phyloP scores from a whole-genome alignment of 768 basidiomycete species.

The Pilatotrama ljubarskyi region DNA sequence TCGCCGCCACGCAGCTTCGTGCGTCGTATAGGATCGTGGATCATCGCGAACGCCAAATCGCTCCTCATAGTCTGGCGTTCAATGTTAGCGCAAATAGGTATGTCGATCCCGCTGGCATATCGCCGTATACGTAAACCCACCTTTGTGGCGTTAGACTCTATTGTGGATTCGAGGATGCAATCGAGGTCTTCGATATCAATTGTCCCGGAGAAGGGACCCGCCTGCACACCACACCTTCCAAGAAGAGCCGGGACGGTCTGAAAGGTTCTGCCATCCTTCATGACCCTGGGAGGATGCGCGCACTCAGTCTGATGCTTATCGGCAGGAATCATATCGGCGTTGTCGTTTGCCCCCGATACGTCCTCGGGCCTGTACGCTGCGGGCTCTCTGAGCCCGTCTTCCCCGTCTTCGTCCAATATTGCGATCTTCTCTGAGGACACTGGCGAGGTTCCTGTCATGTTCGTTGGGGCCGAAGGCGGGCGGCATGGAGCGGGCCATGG shows the following conservation, averaged over 20 bases:
- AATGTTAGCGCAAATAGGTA: slow-evolving; percentile 68
- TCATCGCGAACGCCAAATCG: slow-evolving; percentile 88
- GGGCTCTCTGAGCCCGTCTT: slow-evolving; percentile 62
- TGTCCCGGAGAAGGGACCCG: slow-evolving; percentile 74
- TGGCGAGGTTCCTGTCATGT: slow-evolving; percentile 54
- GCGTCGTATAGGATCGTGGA: slow-evolving; percentile 93
- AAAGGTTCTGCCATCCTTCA: slow-evolving; percentile 58
- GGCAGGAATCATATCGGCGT: slow-evolving; percentile 80
- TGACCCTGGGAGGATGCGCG: not conserved
- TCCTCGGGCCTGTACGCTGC: slow-evolving; percentile 72
- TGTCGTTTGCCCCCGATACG: slow-evolving; percentile 70
- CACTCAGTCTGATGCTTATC: slow-evolving; percentile 12
- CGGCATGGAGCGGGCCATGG: slow-evolving; percentile 32
- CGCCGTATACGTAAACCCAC: slow-evolving; percentile 4
- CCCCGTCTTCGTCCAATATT: slow-evolving; percentile 51
- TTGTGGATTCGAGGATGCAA: slow-evolving; percentile 83
- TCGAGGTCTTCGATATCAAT: slow-evolving; percentile 81
- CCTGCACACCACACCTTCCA: slow-evolving; percentile 66
- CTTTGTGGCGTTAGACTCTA: slow-evolving; percentile 56
- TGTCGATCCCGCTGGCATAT: slow-evolving; percentile 17
- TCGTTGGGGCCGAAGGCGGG: slow-evolving; percentile 53
- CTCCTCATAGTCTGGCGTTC: slow-evolving; percentile 83
- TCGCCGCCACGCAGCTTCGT: slow-evolving; percentile 59
- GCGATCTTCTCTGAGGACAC: slow-evolving; percentile 66
- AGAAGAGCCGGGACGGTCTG: slow-evolving; percentile 80